Conservation (phyloP, 1,284 basidiomycete genomes). For the Filobasidium uniguttulatum region DNA sequence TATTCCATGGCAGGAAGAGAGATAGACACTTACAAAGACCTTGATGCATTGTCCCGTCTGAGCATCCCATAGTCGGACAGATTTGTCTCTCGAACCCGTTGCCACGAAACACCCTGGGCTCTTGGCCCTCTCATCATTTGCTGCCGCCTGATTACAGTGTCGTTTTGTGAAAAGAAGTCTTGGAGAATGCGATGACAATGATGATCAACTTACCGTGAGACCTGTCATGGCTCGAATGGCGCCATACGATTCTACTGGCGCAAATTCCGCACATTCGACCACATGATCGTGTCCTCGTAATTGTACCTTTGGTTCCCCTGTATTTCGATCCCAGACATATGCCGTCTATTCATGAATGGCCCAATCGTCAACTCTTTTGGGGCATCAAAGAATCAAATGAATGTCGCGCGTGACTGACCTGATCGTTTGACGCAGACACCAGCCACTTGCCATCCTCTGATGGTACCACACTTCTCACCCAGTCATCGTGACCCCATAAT, state of each 20-base stretch:
- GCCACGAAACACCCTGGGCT: conserved; percentile 49
- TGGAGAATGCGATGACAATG: background rate
- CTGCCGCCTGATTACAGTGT: conserved; percentile 1
- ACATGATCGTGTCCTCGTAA: conserved; percentile 79
- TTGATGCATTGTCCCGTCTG: conserved; percentile 59
- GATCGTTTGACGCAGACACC: conserved; percentile 71
- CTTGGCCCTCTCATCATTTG: conserved; percentile 33
- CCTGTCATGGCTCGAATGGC: conserved; percentile 66
- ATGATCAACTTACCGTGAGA: conserved; percentile 45
- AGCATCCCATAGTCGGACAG: conserved; percentile 71
- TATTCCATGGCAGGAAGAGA: background rate
- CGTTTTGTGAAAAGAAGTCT: background rate
- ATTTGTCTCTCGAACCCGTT: conserved; percentile 71
- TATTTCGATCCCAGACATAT: conserved; percentile 61
- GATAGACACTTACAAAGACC: conserved; percentile 42
- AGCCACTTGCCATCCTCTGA: conserved; percentile 62
- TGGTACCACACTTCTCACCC: conserved; percentile 55
- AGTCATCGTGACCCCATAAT: conserved; percentile 51
- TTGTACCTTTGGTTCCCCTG: conserved; percentile 65
- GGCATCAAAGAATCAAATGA: background rate
- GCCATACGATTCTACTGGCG: conserved; percentile 56
- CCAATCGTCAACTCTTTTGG: background rate
- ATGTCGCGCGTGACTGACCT: conserved; percentile 41
- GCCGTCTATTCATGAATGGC: conserved; percentile 47
- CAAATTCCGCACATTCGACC: conserved; percentile 69